Evolutionary conservation across 2,329 filamentous ascomycete species (phyloP).

Genomic region (Epichloe coenophiala): DNA sequence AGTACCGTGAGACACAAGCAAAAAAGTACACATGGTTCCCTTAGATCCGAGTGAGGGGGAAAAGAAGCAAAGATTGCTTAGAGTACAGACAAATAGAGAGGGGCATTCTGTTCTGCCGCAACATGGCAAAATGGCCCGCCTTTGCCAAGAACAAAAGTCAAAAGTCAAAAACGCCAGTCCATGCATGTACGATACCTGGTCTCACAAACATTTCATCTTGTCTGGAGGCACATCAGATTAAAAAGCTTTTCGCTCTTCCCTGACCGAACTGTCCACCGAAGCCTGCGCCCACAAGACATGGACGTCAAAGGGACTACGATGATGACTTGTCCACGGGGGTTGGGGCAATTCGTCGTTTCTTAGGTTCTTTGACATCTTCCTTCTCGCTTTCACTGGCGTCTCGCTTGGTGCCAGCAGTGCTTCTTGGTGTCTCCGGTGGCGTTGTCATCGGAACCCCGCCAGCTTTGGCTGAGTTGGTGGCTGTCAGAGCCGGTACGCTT

Average conservation of each 20-base stretch:
- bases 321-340: constrained; percentile 34
- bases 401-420: constrained; percentile 35
- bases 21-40: background rate
- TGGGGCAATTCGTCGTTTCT: constrained; percentile 58
- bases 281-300: background rate
- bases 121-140: background rate
- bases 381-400: constrained; percentile 43
- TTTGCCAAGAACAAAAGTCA: background rate
- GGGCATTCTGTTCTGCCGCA: background rate
- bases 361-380: constrained; percentile 40
- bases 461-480: constrained; percentile 52
- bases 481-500: constrained; percentile 63
- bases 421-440: constrained; percentile 72
- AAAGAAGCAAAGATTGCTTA: background rate
- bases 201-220: background rate
- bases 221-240: background rate
- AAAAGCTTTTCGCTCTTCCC: background rate
- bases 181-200: constrained; percentile 13
- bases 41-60: background rate
- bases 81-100: background rate
- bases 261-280: background rate
- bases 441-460: constrained; percentile 65
- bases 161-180: constrained; percentile 14
- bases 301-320: background rate
- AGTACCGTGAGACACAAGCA: background rate